phyloP scores from a whole-genome alignment of 306 rosid species.

The Betula pendula region DNA sequence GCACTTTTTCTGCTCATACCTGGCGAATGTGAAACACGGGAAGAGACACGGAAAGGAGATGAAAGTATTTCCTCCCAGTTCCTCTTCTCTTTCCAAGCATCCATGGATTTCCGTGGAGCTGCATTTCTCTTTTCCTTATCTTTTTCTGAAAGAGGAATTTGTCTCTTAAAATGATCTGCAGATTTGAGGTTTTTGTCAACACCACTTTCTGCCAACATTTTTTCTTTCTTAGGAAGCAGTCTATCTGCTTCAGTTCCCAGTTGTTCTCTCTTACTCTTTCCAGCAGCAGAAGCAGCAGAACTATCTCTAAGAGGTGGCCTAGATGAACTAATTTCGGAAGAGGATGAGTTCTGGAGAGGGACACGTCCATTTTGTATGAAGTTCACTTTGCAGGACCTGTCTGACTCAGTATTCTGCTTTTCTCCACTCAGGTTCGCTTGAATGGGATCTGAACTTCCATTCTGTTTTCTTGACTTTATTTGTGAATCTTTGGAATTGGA shows the following conservation, averaged over 20 bases:
- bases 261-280: constrained; percentile 63
- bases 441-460: constrained; percentile 43
- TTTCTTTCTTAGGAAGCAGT: constrained; percentile 61
- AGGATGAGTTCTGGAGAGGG: constrained; percentile 41
- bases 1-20: constrained; percentile 85
- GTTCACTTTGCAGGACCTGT: constrained; percentile 39
- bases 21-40: constrained; percentile 80
- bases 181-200: constrained; percentile 56
- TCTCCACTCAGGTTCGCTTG: constrained; percentile 40
- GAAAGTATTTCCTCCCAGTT: constrained; percentile 96
- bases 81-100: constrained; percentile 98
- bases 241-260: constrained; percentile 62
- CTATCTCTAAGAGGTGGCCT: constrained; percentile 52
- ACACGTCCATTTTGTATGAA: constrained; percentile 41
- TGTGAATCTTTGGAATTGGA: constrained; percentile 36
- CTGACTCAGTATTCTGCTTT: constrained; percentile 40
- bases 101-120: constrained; percentile 76
- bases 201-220: constrained; percentile 43
- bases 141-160: constrained; percentile 53
- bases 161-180: constrained; percentile 53
- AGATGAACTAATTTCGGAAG: constrained; percentile 46
- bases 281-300: constrained; percentile 47
- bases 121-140: constrained; percentile 76
- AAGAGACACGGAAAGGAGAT: constrained; percentile 79
- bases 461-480: constrained; percentile 45